A percentile compares a stretch with the other conserved stretches of the same genome.
These are phyloP conservation scores for Phytophthora melonis DNA, from an alignment of 352 stramenopile genomes.

Conservation along the genomic window DNA sequence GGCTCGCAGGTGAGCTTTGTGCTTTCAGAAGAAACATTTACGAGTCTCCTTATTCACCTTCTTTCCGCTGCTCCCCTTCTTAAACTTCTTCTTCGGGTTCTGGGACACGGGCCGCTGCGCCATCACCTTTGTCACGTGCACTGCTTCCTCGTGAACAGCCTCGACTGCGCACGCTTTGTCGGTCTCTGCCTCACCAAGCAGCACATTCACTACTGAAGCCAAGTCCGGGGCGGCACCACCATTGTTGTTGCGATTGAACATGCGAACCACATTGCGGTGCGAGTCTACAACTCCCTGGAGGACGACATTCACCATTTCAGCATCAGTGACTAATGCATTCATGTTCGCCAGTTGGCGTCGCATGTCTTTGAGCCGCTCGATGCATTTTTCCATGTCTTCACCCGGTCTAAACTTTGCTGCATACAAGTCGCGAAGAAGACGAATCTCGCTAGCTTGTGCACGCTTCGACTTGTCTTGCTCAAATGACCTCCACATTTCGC, in stretches of 20 bases:
- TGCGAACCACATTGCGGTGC: conserved; percentile 9
- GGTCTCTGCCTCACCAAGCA: conserved; percentile 15
- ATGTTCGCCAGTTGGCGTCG: conserved; percentile 11
- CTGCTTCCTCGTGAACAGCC: neutral
- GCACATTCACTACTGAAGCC: conserved; percentile 7
- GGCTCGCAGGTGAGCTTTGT: conserved; percentile 1
- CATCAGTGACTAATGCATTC: conserved; percentile 6
- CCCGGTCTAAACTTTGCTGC: conserved; percentile 5
- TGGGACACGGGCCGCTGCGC: neutral
- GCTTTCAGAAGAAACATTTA: conserved; percentile 17
- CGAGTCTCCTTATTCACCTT: conserved; percentile 6
- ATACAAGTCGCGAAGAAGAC: conserved; percentile 11
- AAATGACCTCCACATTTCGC: conserved; percentile 13
- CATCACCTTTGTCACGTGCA: conserved; percentile 5
- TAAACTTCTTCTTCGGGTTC: conserved; percentile 17
- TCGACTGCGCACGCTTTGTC: neutral
- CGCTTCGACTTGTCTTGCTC: conserved; percentile 14
- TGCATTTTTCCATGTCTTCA: conserved; percentile 22
- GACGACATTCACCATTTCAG: conserved; percentile 11
- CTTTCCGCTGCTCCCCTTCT: conserved; percentile 10
- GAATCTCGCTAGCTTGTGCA: conserved; percentile 12
- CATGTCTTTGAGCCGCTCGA: conserved; percentile 14
- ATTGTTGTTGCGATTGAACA: conserved; percentile 6
- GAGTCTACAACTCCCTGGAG: conserved; percentile 13
- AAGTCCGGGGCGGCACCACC: conserved; percentile 7